Evolutionary conservation across 371 early-diverging fungal species (phyloP).

Genomic region (Apophysomyces ossiformis): DNA sequence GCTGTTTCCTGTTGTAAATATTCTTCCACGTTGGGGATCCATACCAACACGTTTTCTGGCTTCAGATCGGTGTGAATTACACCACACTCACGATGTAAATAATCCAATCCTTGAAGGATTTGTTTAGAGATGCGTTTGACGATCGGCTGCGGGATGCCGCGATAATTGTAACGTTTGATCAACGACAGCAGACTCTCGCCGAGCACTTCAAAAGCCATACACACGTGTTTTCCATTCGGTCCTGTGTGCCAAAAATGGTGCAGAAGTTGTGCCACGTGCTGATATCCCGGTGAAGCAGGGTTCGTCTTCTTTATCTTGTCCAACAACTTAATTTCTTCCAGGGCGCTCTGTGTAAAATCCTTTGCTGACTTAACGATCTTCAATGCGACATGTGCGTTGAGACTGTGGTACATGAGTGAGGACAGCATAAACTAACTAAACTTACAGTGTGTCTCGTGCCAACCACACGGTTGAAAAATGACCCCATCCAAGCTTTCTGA

Average conservation of each 20-base stretch:
- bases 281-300: conserved; percentile 58
- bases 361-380: conserved; percentile 96
- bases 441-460: conserved; percentile 77
- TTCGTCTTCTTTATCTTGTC: conserved; percentile 75
- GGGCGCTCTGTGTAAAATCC: conserved; percentile 95
- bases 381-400: conserved; percentile 85
- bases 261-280: conserved; percentile 81
- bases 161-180: conserved; percentile 72
- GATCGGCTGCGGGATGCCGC: conserved; percentile 79
- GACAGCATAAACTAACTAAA: background rate
- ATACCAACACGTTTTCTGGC: conserved; percentile 95
- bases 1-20: conserved; percentile 21
- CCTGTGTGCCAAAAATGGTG: conserved; percentile 92
- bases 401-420: background rate
- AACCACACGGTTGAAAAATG: conserved; percentile 99
- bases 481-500: conserved; percentile 97
- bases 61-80: conserved; percentile 99
- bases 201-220: conserved; percentile 97
- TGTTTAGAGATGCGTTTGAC: conserved; percentile 91
- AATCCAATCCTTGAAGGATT: conserved; percentile 89
- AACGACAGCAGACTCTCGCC: conserved; percentile 93
- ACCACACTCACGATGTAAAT: conserved; percentile 94
- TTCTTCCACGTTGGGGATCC: conserved; percentile 80
- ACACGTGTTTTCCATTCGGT: conserved; percentile 91
- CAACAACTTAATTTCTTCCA: conserved; percentile 94